Conservation (phyloP, 1,139 yeast genomes). For the Geotrichum bryndzae region DNA sequence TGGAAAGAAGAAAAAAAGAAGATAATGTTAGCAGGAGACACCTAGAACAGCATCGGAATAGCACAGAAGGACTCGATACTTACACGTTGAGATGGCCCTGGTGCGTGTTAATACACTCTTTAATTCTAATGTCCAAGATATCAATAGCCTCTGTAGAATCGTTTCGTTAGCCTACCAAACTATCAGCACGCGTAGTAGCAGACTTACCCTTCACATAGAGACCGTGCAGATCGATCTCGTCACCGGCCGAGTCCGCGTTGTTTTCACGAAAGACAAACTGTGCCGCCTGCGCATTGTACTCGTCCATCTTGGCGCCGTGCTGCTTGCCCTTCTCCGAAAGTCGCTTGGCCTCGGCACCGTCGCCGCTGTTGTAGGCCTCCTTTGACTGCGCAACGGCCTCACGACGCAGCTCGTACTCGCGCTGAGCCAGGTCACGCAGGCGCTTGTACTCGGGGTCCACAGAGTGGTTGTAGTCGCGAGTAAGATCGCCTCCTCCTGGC, state of each 20-base stretch:
- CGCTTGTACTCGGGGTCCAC: conserved; percentile 47
- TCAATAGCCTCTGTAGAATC: conserved; percentile 61
- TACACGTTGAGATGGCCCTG: conserved; percentile 46
- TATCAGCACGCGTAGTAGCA: not conserved
- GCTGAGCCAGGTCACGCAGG: conserved; percentile 63
- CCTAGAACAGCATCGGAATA: not conserved
- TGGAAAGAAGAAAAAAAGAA: conserved; percentile 26
- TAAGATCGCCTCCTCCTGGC: conserved; percentile 28
- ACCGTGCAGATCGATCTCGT: conserved; percentile 93
- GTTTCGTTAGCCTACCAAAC: not conserved
- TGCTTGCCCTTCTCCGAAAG: conserved; percentile 64
- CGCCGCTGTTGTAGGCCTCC: conserved; percentile 67
- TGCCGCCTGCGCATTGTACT: conserved; percentile 74
- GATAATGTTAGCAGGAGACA: conserved; percentile 14
- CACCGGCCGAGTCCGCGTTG: conserved; percentile 72
- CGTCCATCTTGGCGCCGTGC: conserved; percentile 56
- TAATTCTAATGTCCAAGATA: conserved; percentile 65
- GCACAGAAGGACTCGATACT: conserved; percentile 8
- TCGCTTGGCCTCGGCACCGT: conserved; percentile 64
- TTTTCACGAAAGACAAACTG: conserved; percentile 77
- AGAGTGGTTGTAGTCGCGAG: conserved; percentile 37
- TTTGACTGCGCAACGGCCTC: conserved; percentile 64
- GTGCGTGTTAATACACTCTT: conserved; percentile 54
- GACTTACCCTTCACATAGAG: conserved; percentile 53
- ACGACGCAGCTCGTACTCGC: conserved; percentile 53